Evolutionary conservation across 306 rosid species (phyloP).

Genomic region (Casuarina cunninghamiana): DNA sequence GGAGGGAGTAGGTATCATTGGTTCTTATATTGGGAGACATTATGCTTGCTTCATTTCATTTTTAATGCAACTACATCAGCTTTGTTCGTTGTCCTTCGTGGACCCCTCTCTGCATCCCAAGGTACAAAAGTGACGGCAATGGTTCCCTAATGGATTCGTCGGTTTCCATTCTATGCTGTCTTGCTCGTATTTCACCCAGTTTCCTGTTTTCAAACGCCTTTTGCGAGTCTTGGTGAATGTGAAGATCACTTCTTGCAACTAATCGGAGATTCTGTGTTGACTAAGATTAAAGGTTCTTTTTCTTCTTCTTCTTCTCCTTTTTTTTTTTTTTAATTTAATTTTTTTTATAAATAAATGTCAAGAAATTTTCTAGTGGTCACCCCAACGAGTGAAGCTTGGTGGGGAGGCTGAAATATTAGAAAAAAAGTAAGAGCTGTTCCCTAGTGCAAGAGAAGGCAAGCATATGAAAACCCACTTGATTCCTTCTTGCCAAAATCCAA

Average conservation of each 20-base stretch:
- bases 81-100: constrained; percentile 56
- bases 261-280: constrained; percentile 13
- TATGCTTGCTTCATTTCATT: constrained; percentile 29
- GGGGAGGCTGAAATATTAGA: no score
- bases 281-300: constrained; percentile 15
- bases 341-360: no score
- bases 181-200: constrained; percentile 62
- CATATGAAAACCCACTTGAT: no score
- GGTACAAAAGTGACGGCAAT: constrained; percentile 23
- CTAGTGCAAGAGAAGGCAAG: no score
- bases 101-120: constrained; percentile 44
- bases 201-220: constrained; percentile 74
- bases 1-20: constrained; percentile 83
- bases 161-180: constrained; percentile 39
- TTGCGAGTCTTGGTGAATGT: constrained; percentile 33
- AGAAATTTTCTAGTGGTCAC: no score
- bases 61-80: constrained; percentile 46
- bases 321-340: no score
- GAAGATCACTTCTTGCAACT: constrained; percentile 50
- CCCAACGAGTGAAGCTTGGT: no score
- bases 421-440: no score
- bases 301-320: no score
- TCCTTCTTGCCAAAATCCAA: no score
- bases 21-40: constrained; percentile 75
- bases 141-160: constrained; percentile 63